phyloP scores from a whole-genome alignment of 2,329 filamentous ascomycete genomes.

The Stemphylium lycopersici region DNA sequence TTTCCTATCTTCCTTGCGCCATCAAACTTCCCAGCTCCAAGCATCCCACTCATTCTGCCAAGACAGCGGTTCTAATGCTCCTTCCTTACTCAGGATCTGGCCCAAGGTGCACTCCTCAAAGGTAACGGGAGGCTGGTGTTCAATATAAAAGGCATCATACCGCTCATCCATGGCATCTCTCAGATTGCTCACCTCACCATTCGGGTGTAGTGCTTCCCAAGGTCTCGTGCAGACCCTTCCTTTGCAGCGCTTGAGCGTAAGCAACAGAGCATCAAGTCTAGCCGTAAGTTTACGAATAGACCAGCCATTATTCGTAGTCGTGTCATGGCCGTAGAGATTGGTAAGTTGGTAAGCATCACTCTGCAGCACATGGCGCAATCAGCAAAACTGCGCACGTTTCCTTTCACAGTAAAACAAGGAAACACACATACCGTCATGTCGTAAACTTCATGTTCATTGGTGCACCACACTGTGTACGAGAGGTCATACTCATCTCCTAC shows the following conservation, averaged over 20 bases:
- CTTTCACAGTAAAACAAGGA: neutral
- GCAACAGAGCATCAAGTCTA: constrained; percentile 61
- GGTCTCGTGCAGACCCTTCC: constrained; percentile 60
- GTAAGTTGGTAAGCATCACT: constrained; percentile 41
- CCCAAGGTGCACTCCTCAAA: constrained; percentile 63
- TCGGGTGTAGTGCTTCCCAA: constrained; percentile 64
- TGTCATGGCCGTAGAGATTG: constrained; percentile 40
- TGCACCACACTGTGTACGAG: constrained; percentile 74
- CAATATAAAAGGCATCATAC: constrained; percentile 62
- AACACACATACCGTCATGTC: constrained; percentile 59
- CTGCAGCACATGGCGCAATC: constrained; percentile 1
- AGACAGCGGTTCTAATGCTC: constrained; percentile 37
- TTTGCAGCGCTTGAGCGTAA: constrained; percentile 68
- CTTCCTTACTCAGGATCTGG: constrained; percentile 61
- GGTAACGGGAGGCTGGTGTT: constrained; percentile 57
- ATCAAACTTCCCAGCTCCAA: constrained; percentile 22
- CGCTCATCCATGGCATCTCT: constrained; percentile 56
- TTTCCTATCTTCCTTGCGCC: neutral
- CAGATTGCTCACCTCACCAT: constrained; percentile 58
- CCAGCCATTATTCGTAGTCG: constrained; percentile 11
- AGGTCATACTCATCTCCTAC: constrained; percentile 63
- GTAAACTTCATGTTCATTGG: constrained; percentile 70
- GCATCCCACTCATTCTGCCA: constrained; percentile 27
- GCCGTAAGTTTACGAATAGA: constrained; percentile 14
- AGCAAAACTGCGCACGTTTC: too few species aligned